Conservation (phyloP, 495 filamentous ascomycete species). For the Copromyces sp. region DNA sequence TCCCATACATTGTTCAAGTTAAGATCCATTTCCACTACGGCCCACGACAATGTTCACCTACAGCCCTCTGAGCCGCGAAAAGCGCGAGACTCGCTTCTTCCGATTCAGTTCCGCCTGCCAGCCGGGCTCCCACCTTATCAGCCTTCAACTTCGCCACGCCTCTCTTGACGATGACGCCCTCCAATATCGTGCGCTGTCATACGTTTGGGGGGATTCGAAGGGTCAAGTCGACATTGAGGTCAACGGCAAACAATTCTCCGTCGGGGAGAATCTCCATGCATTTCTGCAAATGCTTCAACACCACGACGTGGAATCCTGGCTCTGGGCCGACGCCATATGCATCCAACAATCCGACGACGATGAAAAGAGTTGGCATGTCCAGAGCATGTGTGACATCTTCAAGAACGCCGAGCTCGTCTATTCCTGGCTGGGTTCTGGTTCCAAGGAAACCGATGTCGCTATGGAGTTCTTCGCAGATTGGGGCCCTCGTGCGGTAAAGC, state of each 20-base stretch:
- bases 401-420: neutral
- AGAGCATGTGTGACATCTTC: neutral
- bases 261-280: neutral
- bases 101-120: neutral
- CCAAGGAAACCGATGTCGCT: neutral
- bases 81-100: neutral
- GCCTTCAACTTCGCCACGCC: neutral
- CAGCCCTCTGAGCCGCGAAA: neutral
- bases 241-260: neutral
- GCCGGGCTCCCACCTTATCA: neutral
- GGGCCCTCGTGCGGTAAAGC: neutral
- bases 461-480: neutral
- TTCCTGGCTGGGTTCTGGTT: neutral
- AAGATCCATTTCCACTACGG: too few species aligned
- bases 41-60: neutral
- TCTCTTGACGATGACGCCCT: neutral
- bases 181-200: neutral
- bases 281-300: neutral
- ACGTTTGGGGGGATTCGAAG: neutral
- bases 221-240: neutral
- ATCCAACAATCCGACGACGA: neutral
- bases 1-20: too few species aligned
- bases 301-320: neutral
- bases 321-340: neutral
- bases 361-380: neutral